These are phyloP conservation scores for Fusarium zealandicum DNA, from an alignment of 2,329 filamentous ascomycete genomes.

Conservation along the genomic window DNA sequence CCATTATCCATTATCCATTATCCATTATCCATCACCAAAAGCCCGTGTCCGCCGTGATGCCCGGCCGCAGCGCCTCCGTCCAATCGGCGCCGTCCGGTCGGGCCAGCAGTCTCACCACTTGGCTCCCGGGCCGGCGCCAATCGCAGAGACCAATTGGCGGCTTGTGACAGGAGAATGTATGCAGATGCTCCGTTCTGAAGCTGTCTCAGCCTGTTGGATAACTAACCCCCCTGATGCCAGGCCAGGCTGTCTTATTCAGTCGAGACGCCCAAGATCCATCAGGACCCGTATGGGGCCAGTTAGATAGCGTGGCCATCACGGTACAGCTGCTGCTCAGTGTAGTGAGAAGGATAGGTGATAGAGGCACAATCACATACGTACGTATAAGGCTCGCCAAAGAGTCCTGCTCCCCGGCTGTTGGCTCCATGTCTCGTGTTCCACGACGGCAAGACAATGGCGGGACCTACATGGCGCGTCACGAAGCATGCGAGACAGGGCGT, in stretches of 20 bases:
- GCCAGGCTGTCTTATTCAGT: constrained; percentile 7
- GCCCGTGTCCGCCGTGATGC: constrained; percentile 8
- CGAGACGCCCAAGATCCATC: constrained; percentile 8
- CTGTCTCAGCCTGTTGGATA: constrained; percentile 20
- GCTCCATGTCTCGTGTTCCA: constrained; percentile 11
- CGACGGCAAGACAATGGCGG: constrained; percentile 21
- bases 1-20: background rate
- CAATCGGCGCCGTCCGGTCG: constrained; percentile 26
- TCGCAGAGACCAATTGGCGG: constrained; percentile 4
- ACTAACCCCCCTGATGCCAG: constrained; percentile 4
- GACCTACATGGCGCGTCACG: constrained; percentile 23
- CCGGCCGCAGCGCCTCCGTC: constrained; percentile 12
- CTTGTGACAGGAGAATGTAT: constrained; percentile 14
- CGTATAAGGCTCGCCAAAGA: too few relatives aligned
- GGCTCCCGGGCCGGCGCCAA: constrained; percentile 12
- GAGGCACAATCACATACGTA: too few relatives aligned
- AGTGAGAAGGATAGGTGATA: too few relatives aligned
- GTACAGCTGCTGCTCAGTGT: background rate
- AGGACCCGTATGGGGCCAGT: background rate
- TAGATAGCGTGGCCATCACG: constrained; percentile 12
- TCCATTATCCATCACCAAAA: too few relatives aligned
- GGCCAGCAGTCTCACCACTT: constrained; percentile 4
- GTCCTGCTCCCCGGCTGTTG: constrained; percentile 28
- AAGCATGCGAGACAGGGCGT: constrained; percentile 24
- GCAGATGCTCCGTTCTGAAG: constrained; percentile 14